Base-by-base conservation (phyloP, 2,329 filamentous ascomycete species). In the Epichloe amarillans region DNA sequence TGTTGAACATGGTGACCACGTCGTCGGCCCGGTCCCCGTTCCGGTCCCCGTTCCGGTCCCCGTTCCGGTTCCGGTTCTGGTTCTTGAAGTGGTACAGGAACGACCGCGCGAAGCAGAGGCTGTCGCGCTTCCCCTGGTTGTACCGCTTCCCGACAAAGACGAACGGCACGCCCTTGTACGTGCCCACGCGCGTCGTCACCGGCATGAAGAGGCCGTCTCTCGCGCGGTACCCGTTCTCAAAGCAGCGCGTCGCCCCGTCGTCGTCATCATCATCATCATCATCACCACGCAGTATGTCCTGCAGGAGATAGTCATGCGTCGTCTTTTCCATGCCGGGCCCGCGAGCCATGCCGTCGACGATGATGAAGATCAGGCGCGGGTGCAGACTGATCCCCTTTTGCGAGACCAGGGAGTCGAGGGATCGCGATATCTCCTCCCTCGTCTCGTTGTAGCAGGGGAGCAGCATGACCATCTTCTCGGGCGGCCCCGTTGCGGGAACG, bases 371-470 rank as follows among this genome's bases (percentile, higher is more conserved):
- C 30, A 68, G 61, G 10, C 66, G 62, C 11, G 67, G 65, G 48
- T 75, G 69, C 3, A 64, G 53, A 0, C 65, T 64, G 19, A 75
- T 68, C 3, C 66, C 63, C 52, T 67, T 65, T 54, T 75, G 72
- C 0, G 63, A 61, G 5, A 73, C 64, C 4, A 75, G 59, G 3
- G 72, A 75, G 51, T 74, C 69, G 0, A 75, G 64, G 0, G 72
- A 74, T 2, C 65, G 63, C 3, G 60, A 65, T 23, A 72, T 58
- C 53, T 75, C 72, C 4, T 72, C 62, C 6, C 61, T 57, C 0
- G 69, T 72, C 55, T 75, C 72, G 55, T 74, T 75, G 59, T 75
- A 75, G 59, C 72, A 75, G 1, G 72, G 72, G 4, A 75, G 61
- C 35, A 74, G 58, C 33, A 73, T 55, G 2, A 74, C 70, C 62